phyloP scores from a whole-genome alignment of 2,329 filamentous ascomycete genomes.

The Scorias spongiosa region DNA sequence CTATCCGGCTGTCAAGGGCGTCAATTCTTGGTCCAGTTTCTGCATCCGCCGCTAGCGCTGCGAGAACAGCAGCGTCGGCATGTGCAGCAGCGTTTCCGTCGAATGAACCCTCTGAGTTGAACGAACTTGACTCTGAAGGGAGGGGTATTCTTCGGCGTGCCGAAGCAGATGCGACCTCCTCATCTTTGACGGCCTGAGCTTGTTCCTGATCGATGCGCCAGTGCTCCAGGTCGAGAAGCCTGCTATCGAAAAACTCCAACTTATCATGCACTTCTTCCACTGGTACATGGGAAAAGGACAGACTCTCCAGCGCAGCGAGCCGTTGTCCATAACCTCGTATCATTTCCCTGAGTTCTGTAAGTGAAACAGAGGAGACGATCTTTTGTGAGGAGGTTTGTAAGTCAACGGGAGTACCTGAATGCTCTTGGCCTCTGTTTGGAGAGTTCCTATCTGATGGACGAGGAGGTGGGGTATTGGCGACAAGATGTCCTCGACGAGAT shows the following conservation, averaged over 20 bases:
- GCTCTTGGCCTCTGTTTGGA: neutral
- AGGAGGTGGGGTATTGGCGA: neutral
- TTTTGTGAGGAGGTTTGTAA: neutral
- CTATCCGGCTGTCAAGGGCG: conserved; percentile 32
- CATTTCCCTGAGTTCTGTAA: conserved; percentile 38
- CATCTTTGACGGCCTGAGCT: conserved; percentile 24
- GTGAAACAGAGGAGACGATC: conserved; percentile 10
- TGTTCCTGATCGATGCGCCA: conserved; percentile 17
- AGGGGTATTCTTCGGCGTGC: conserved; percentile 17
- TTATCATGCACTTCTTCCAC: conserved; percentile 56
- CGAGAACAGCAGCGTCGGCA: conserved; percentile 19
- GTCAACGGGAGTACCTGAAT: neutral
- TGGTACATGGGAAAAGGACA: conserved; percentile 50
- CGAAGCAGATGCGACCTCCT: conserved; percentile 15
- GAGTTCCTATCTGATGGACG: neutral
- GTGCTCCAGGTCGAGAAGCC: conserved; percentile 54
- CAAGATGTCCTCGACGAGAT: neutral
- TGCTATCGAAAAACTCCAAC: conserved; percentile 50
- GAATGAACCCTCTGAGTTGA: conserved; percentile 24
- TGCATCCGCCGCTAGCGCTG: conserved; percentile 18
- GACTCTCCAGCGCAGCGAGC: conserved; percentile 52
- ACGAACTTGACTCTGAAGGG: conserved; percentile 22
- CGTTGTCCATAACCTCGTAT: conserved; percentile 36
- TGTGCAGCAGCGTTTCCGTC: conserved; percentile 20
- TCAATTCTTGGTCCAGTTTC: conserved; percentile 31